Percentiles rank a stretch among this genome's conserved stretches.
Conservation (phyloP, 495 filamentous ascomycete species). For the Aspergillus mulundensis region DNA sequence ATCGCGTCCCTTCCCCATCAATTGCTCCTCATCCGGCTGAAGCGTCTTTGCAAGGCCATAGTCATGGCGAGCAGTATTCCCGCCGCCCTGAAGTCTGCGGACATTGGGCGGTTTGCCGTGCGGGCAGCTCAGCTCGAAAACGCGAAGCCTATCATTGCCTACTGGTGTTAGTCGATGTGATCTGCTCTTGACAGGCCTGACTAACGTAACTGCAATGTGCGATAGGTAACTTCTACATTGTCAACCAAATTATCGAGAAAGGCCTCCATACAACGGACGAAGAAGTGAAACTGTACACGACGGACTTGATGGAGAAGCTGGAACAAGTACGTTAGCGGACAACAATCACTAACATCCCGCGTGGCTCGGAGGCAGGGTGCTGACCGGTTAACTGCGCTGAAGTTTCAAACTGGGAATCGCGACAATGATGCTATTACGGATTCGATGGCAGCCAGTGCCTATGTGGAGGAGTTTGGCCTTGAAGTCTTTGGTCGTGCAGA, state of each 20-base stretch:
- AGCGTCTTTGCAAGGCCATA: background rate
- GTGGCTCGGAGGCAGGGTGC: background rate
- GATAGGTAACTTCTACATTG: conserved; percentile 85
- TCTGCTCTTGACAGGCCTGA: conserved; percentile 7
- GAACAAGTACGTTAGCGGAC: conserved; percentile 59
- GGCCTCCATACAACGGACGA: conserved; percentile 70
- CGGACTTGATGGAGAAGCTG: conserved; percentile 82
- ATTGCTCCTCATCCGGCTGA: background rate
- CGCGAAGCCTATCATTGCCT: conserved; percentile 79
- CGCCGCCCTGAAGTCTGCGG: conserved; percentile 65
- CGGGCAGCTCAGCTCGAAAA: conserved; percentile 81
- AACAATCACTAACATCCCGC: background rate
- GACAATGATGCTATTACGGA: conserved; percentile 74
- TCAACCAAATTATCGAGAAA: conserved; percentile 82
- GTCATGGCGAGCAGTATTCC: conserved; percentile 73
- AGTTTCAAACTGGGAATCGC: conserved; percentile 64
- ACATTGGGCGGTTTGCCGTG: conserved; percentile 72
- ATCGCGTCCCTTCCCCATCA: conserved; percentile 11
- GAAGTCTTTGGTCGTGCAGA: conserved; percentile 84
- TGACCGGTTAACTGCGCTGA: conserved; percentile 9
- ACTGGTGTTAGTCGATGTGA: conserved; percentile 73
- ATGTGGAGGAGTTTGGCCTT: conserved; percentile 88
- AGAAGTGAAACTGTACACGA: conserved; percentile 74
- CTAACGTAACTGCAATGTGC: conserved; percentile 3
- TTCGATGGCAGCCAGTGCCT: conserved; percentile 79